phyloP scores from a whole-genome alignment of 2,329 filamentous ascomycete species.

The Aspergillus fijiensis region DNA sequence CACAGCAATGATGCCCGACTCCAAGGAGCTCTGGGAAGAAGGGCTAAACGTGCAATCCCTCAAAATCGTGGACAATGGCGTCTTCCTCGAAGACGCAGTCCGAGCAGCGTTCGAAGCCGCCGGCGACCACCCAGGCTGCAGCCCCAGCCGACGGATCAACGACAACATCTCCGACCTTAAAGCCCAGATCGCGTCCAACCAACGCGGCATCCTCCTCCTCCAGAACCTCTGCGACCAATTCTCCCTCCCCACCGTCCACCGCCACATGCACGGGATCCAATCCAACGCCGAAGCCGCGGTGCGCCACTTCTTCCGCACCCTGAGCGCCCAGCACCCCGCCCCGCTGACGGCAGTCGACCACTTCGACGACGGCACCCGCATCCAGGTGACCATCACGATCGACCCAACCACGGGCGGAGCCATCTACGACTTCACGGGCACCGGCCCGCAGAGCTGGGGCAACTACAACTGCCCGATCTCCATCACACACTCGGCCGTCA shows the following conservation, averaged over 20 bases:
- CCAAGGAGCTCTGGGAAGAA: conserved; percentile 40
- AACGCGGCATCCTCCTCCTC: no score
- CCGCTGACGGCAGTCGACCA: conserved; percentile 64
- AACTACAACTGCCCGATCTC: conserved; percentile 77
- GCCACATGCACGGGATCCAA: conserved; percentile 46
- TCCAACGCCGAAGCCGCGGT: conserved; percentile 73
- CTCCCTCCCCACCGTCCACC: no score
- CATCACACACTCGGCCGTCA: conserved; percentile 76
- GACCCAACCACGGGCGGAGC: conserved; percentile 65
- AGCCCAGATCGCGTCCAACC: no score
- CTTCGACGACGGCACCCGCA: conserved; percentile 82
- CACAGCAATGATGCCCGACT: conserved; percentile 41
- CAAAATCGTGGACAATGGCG: conserved; percentile 44
- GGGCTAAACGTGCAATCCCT: conserved; percentile 37
- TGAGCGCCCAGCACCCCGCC: conserved; percentile 66
- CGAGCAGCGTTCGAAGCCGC: no score
- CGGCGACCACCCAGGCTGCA: no score
- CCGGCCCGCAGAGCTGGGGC: conserved; percentile 68
- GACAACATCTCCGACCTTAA: no score
- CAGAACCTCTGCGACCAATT: no score
- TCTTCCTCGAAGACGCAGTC: not conserved
- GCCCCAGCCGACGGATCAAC: no score
- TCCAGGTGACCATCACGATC: conserved; percentile 70
- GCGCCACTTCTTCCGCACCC: conserved; percentile 47
- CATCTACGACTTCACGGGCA: conserved; percentile 73